Evolutionary conservation across 2,329 filamentous ascomycete species (phyloP), one percentile per base, ranked within the genome.

Genomic region (Paecilomyces variotii): DNA sequence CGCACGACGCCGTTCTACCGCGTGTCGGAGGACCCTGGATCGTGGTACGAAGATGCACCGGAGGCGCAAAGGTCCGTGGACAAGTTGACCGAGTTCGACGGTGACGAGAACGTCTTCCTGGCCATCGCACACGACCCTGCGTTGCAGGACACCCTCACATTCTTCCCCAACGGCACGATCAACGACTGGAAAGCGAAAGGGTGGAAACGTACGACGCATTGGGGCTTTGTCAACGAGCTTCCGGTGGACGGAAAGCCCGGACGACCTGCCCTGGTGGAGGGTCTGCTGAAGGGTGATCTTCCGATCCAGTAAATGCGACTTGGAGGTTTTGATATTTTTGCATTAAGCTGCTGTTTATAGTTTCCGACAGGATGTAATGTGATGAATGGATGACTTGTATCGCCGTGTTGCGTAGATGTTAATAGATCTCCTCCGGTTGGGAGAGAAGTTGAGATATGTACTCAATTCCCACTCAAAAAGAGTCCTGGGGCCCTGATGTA

Each of bases 161-260:
- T 63, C 52, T 65, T 72, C 53, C 67, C 70, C 3, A 64, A 67
- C 11, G 65, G 64, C 3, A 64, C 59, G 35, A 24, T 68, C 28
- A 70, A 70, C 55, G 63, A 64, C 14, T 72, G 70, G 70, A 68
- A 70, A 57, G 57, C 56, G 30, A 65, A 68, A 30, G 64, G 67
- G 3, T 70, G 61, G 66, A 65, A 65, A 50, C 24, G 55, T 50
- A 54, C 35, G 51, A 64, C 57, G 34, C 60, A 61, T 28, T 69
- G 67, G 67, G 60, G 61, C 28, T 69, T 69, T 54, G 60, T 68
- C 39, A 66, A 65, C 56, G 67, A 67, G 35, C 53, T 67, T 27
- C 60, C 63, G 12, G 45, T 60, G 14, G 49, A 59, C 45, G 53
- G 55, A 7, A 54, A 49, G 34, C 55, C 57, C n/a, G 59, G 59